Base-by-base conservation (phyloP, 2,329 filamentous ascomycete genomes). In the Hypoxylon sp. region DNA sequence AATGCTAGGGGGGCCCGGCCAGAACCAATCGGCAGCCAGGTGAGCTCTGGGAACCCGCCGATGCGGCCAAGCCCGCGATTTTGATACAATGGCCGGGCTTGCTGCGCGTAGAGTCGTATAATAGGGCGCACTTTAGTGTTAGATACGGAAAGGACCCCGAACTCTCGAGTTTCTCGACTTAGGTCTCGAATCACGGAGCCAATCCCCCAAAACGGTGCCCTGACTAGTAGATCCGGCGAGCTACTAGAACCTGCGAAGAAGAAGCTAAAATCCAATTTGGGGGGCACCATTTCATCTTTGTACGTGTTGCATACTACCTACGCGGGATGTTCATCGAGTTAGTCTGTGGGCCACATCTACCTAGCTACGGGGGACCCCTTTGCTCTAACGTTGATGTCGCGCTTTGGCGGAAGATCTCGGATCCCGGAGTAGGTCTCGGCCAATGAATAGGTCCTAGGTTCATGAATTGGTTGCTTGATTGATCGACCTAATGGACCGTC, bases 11-110 rank as follows among this genome's bases (percentile, higher is more conserved):
- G 67, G 67, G 57, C 23, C 51, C 56, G 56, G 53, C n/a, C 46
- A 65, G 48, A 41, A 23, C 72, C 72, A 75, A 75, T 75, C 70
- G 73, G 72, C 63, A 74, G 70, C 69, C 38, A 63, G 55, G 59
- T 51, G 65, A 66, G 53, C 50, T 64, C 65, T 60, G 65, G 70
- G 70, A 72, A 70, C 65, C 70, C 65, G 68, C 68, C 69, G 68
- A 71, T 67, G 70, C 68, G 60, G 68, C 65, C 70, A 68, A 69
- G 68, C 49, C 68, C 67, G 69, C 63, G 17, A 53, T 23, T 43
- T 57, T 43, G 50, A 63, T 63, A 63, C 63, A 67, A 52, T 67
- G 53, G 63, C 63, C 63, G 52, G 49, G 56, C 49, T 45, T 57
- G 6, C 66, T 63, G 61, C 63, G 64, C 60, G 34, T 50, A 69